Base-by-base conservation (phyloP, 805 yeast species). In the Saccharomycopsis lassenensis region DNA sequence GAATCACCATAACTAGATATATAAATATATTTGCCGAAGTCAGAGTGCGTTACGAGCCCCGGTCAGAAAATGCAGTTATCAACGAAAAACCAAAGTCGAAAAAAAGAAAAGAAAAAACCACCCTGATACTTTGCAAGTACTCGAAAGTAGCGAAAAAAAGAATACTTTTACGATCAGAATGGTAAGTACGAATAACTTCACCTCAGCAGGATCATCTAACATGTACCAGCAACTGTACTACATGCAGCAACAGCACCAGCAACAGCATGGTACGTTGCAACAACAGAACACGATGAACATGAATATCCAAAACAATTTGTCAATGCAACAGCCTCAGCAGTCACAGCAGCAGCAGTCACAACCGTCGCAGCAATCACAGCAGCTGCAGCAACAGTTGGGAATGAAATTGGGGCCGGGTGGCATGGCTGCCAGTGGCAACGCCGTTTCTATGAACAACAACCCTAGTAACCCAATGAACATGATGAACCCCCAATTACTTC, bases 211-310 rank as follows among this genome's bases (percentile, higher is more conserved):
- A n/a, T n/a, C n/a, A n/a, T n/a, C 32, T 29, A 29, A 29, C 32
- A 7, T 14, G 8, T 22, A 15, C 12, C 32, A 29, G 18, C 32
- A 29, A 31, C 40, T 18, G 22, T 32, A 34, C 18, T 52, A 51
- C 24, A 48, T 52, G 15, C 45, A 50, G 7, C 41, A 50, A 29
- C 55, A 48, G 36, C 53, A 47, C 34, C 39, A 38, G 21, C 44
- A 37, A 19, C 46, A 43, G 31, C 34, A 33, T 18, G 43, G 35
- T 30, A 40, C 31, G 28, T 30, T 27, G 22, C 34, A 33, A 24
- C 37, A 35, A 16, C 35, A 40, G 20, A 22, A 29, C n/a, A 10
- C 17, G 19, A 28, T 28, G 24, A 29, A 29, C 32, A 17, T 11
- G 32, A 29, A 18, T 20, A 29, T 18, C 32, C 32, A 8, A 29